A percentile compares a stretch with the other conserved stretches of the same genome.
Conservation (phyloP, 495 filamentous ascomycete species). For the Baudoinia panamericana region DNA sequence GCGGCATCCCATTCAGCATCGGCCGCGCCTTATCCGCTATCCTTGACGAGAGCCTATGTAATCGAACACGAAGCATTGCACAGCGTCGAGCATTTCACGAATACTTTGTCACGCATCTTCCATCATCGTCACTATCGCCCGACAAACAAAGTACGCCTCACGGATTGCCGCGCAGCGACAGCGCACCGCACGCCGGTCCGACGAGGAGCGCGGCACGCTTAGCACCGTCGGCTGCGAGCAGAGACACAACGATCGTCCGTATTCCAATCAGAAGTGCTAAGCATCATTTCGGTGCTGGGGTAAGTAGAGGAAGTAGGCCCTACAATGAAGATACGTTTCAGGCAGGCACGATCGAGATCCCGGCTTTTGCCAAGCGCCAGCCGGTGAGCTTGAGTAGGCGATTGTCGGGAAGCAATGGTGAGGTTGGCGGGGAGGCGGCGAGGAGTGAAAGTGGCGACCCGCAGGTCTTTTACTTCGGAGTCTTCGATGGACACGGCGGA, state of each 20-base stretch:
- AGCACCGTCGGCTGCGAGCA: conserved; percentile 28
- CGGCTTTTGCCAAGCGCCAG: conserved; percentile 73
- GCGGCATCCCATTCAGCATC: conserved; percentile 13
- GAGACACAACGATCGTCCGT: conserved; percentile 92
- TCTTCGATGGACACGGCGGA: conserved; percentile 95
- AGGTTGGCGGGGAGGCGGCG: conserved; percentile 37
- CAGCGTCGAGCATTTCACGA: conserved; percentile 63
- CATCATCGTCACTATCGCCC: conserved; percentile 83
- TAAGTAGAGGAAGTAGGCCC: conserved; percentile 65
- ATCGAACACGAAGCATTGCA: neutral
- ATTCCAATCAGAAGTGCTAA: conserved; percentile 89
- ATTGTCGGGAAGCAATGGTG: conserved; percentile 27
- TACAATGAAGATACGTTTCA: conserved; percentile 94
- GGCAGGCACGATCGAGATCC: conserved; percentile 82
- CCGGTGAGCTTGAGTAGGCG: conserved; percentile 52
- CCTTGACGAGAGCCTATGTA: conserved; percentile 3
- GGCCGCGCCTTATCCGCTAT: conserved; percentile 10
- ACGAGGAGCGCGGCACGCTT: conserved; percentile 40
- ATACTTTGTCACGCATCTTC: conserved; percentile 93
- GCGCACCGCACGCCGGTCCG: conserved; percentile 57
- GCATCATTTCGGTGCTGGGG: conserved; percentile 77
- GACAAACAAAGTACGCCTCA: conserved; percentile 58
- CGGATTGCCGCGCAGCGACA: conserved; percentile 64
- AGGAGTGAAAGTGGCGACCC: conserved; percentile 73
- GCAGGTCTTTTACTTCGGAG: conserved; percentile 91